Evolutionary conservation across 495 filamentous ascomycete species (phyloP), one percentile per base, ranked within the genome.

Genomic region (Neurospora sublineolata): DNA sequence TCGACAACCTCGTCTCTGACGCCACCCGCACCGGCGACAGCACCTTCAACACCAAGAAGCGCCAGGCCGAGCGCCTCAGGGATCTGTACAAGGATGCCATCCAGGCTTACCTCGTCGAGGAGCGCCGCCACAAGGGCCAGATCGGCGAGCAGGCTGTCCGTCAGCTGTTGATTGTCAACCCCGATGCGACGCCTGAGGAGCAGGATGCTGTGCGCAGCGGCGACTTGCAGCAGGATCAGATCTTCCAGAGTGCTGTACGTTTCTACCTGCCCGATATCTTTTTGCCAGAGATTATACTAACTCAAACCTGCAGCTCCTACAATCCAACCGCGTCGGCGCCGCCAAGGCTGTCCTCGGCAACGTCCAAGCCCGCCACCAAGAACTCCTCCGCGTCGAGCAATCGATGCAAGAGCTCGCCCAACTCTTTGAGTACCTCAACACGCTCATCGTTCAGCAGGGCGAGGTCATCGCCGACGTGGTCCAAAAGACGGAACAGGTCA

Each of bases 131-230:
- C 81, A 84, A 86, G 74, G 81, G 85, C 74, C 82, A 89, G 68
- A 91, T 91, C 74, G 84, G 87, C 69, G 89, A 92, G 69, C 89
- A 91, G 80, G 91, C 92, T 77, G 84, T 86, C 69, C 86, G 91
- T 71, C 91, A 93, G 80, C 93, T 90, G 77, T 84, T 86, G 42
- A 92, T 93, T 76, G 90, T 93, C 70, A 92, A 93, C 78, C 90
- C 90, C 42, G 86, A 91, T 3, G 91, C 91, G 9, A 86, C 84
- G 37, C 89, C 91, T 69, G 79, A 80, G 14, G 89, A 92, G 78
- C 86, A 92, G 67, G 81, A 82, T 18, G 82, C 89, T 76, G 90
- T 90, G 4, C 79, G 83, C n/a, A 83, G 90, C 74, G 84, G 87
- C 41, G 87, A 92, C 79, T 91, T 89, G 86, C 89, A 88, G 27